A percentile compares a stretch with the other conserved stretches of the same genome.
Evolutionary conservation across 371 early-diverging fungal species (phyloP).

Genomic region (Mortierella sp.): DNA sequence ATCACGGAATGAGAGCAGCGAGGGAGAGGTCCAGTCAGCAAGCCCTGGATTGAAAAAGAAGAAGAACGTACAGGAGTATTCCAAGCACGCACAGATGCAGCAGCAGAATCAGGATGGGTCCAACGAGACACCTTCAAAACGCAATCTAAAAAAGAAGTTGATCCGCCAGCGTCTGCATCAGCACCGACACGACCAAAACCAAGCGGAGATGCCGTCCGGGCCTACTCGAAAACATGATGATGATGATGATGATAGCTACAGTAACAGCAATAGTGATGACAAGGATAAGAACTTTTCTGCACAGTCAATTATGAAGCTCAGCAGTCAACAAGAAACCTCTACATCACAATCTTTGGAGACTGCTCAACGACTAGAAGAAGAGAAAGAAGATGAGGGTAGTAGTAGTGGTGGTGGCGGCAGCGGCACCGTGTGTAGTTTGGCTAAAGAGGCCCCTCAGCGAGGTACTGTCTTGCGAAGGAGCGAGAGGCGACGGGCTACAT

Average conservation of each 20-base stretch:
- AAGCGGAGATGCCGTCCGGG: too few species aligned
- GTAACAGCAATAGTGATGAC: not conserved
- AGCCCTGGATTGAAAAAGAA: too few species aligned
- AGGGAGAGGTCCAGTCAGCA: not conserved
- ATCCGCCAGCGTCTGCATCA: too few species aligned
- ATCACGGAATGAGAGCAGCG: not conserved
- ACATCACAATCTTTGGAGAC: too few species aligned
- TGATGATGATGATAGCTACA: not conserved
- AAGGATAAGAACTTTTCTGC: not conserved
- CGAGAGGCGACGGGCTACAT: not conserved
- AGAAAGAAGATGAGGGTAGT: not conserved
- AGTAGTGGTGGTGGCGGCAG: not conserved
- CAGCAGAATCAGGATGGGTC: too few species aligned
- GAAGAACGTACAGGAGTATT: too few species aligned
- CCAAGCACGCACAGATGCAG: too few species aligned
- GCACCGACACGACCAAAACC: too few species aligned
- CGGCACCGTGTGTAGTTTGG: too few species aligned
- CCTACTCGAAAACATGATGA: not conserved
- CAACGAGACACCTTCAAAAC: not conserved
- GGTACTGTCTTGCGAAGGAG: conserved; percentile 1
- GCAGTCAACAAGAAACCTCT: not conserved
- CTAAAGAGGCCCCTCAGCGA: too few species aligned
- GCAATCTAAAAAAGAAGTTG: too few species aligned
- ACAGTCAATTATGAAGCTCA: too few species aligned
- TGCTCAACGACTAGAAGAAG: not conserved